These are phyloP conservation scores for Nymphaea colorata DNA, from an alignment of 164 flowering plant species.

Conservation along the genomic window DNA sequence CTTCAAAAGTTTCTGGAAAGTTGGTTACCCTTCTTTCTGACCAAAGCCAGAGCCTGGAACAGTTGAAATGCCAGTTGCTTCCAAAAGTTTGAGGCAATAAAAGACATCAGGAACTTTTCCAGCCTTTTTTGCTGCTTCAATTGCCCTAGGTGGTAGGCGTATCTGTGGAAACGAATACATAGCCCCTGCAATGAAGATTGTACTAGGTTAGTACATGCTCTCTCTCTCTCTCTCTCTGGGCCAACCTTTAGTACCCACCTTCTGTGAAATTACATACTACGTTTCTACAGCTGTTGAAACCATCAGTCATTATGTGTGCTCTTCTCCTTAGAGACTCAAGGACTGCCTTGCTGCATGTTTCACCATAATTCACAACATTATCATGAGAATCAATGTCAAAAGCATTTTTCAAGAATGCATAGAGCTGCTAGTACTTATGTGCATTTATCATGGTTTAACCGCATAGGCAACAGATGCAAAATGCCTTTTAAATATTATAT, in stretches of 20 bases:
- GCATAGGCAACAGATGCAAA: no score
- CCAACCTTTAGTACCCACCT: conserved; percentile 27
- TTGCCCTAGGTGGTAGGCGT: conserved; percentile 80
- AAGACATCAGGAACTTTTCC: conserved; percentile 95
- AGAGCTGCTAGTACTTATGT: no score
- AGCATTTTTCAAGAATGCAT: no score
- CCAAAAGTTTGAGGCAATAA: conserved; percentile 92
- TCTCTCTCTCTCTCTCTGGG: neutral
- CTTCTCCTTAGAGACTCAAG: conserved; percentile 85
- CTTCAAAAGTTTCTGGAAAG: neutral
- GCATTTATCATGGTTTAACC: no score
- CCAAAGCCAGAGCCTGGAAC: conserved; percentile 99
- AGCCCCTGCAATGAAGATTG: conserved; percentile 49
- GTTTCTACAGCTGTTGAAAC: conserved; percentile 97
- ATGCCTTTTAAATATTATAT: no score
- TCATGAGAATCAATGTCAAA: neutral
- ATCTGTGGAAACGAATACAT: conserved; percentile 99
- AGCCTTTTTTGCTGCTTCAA: conserved; percentile 72
- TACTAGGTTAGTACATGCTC: neutral
- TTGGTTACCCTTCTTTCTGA: conserved; percentile 86
- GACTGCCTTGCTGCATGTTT: conserved; percentile 66
- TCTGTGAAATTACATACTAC: conserved; percentile 96
- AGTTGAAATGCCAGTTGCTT: conserved; percentile 97
- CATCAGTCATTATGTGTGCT: conserved; percentile 92
- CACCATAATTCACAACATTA: neutral